Evolutionary conservation across 306 rosid species (phyloP).

Genomic region (Casuarina glauca): DNA sequence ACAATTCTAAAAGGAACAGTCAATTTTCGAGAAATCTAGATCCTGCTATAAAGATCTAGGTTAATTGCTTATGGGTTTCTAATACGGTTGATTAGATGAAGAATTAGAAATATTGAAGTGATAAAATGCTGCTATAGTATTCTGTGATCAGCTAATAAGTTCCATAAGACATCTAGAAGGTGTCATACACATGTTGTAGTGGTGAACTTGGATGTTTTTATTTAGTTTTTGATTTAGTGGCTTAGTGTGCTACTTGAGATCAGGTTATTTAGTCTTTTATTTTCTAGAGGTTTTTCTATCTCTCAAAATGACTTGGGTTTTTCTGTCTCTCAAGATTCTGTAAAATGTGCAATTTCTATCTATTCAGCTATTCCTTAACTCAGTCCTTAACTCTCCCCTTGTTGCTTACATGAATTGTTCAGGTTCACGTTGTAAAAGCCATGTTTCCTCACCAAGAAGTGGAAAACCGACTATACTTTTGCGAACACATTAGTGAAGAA

Average conservation of each 20-base stretch:
- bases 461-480: slow-evolving; percentile 20
- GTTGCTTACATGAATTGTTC: background rate
- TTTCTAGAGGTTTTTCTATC: background rate
- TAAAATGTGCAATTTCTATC: background rate
- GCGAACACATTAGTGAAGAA: slow-evolving; percentile 20
- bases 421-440: slow-evolving; percentile 23
- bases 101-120: too few species aligned
- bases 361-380: background rate
- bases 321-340: background rate
- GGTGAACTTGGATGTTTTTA: too few species aligned
- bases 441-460: slow-evolving; percentile 9
- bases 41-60: too few species aligned
- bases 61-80: too few species aligned
- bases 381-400: background rate
- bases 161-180: too few species aligned
- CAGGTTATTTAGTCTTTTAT: background rate
- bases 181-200: too few species aligned
- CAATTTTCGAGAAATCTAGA: background rate
- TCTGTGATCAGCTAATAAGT: too few species aligned
- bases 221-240: too few species aligned
- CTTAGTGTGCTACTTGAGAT: background rate
- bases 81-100: too few species aligned
- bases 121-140: background rate
- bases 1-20: background rate
- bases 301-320: background rate